A percentile compares a stretch with the other conserved stretches of the same genome.
These are phyloP conservation scores for Emmonsiellopsis sp. DNA, from an alignment of 2,329 filamentous ascomycete species.

Conservation along the genomic window DNA sequence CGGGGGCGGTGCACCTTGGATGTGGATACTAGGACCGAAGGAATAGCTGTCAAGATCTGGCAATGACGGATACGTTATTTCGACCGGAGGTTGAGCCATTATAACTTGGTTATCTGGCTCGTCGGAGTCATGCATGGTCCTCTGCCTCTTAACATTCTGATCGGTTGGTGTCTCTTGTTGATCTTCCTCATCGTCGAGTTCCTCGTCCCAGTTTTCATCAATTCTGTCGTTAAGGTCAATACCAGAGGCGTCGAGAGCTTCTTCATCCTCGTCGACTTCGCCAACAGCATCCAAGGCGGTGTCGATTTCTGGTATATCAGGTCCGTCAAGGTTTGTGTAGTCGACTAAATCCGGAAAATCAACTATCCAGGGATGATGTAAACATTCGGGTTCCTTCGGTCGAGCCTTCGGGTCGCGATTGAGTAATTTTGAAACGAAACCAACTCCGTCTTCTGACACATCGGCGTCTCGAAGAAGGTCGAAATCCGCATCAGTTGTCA, in stretches of 20 bases:
- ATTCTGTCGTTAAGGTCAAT: constrained; percentile 45
- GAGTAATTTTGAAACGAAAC: constrained; percentile 71
- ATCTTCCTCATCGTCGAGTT: constrained; percentile 24
- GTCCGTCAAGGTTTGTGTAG: constrained; percentile 36
- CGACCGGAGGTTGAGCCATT: constrained; percentile 12
- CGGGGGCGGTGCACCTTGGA: constrained; percentile 10
- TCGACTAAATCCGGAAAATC: constrained; percentile 46
- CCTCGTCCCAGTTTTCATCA: constrained; percentile 17
- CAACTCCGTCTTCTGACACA: constrained; percentile 52
- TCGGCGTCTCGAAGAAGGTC: constrained; percentile 48
- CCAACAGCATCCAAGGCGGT: constrained; percentile 29
- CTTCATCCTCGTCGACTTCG: constrained; percentile 30
- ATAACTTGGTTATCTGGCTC: constrained; percentile 1
- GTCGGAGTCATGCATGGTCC: constrained; percentile 6
- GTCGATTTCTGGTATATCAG: constrained; percentile 50
- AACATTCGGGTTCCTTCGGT: constrained; percentile 61
- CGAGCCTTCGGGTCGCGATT: constrained; percentile 69
- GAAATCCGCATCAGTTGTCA: constrained; percentile 64
- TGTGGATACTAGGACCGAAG: constrained; percentile 12
- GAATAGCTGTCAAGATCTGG: constrained; percentile 29
- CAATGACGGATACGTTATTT: constrained; percentile 34
- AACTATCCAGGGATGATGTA: constrained; percentile 65
- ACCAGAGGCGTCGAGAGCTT: constrained; percentile 48
- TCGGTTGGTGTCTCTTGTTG: constrained; percentile 17
- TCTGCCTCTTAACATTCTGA: constrained; percentile 9